A percentile compares a stretch with the other conserved stretches of the same genome.
Conservation (phyloP, 2,329 filamentous ascomycete genomes). For the Didymella pomorum region DNA sequence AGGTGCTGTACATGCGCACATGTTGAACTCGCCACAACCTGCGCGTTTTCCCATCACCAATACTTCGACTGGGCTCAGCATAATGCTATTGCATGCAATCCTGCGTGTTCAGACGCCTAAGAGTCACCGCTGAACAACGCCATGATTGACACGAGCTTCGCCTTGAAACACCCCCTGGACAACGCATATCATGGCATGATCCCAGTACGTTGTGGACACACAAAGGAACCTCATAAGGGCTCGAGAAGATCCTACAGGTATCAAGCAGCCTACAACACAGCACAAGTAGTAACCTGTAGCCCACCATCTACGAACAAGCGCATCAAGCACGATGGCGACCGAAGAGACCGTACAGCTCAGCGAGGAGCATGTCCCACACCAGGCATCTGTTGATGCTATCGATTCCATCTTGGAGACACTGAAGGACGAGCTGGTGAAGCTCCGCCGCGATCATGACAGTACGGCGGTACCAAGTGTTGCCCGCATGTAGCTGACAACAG, state of each 20-base stretch:
- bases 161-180: constrained; percentile 16
- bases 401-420: constrained; percentile 41
- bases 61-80: background rate
- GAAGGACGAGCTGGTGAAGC: constrained; percentile 44
- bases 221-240: background rate
- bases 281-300: background rate
- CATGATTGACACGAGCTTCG: background rate
- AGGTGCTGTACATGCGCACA: background rate
- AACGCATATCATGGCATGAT: constrained; percentile 9
- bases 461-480: background rate
- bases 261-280: background rate
- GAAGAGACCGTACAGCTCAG: constrained; percentile 47
- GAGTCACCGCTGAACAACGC: background rate
- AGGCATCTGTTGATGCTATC: constrained; percentile 47
- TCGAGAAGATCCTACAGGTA: background rate
- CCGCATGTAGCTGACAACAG: background rate
- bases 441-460: constrained; percentile 49
- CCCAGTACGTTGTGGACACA: background rate
- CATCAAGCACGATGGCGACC: constrained; percentile 43
- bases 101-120: background rate
- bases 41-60: background rate
- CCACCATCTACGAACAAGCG: background rate
- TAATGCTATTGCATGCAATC: background rate
- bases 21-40: background rate
- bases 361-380: constrained; percentile 45